phyloP scores from a whole-genome alignment of 2,329 filamentous ascomycete species.

The Dendryphion nanum region DNA sequence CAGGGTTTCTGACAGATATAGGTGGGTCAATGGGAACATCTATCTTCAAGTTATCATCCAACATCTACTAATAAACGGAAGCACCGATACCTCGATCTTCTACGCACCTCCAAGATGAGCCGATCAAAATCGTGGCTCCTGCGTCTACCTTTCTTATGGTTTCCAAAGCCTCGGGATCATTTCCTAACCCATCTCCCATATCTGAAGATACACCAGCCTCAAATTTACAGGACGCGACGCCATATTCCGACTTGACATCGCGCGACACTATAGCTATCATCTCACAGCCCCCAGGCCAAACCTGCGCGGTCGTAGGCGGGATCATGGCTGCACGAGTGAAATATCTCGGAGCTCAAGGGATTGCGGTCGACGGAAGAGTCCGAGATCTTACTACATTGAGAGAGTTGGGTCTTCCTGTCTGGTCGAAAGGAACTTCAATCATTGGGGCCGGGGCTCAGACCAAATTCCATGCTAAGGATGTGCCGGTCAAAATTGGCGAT shows the following conservation, averaged over 20 bases:
- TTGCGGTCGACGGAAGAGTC: constrained; percentile 67
- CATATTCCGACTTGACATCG: constrained; percentile 67
- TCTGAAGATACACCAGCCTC: constrained; percentile 31
- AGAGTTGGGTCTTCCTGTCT: constrained; percentile 58
- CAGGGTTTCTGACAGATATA: constrained; percentile 66
- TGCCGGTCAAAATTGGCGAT: constrained; percentile 39
- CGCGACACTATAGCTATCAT: constrained; percentile 64
- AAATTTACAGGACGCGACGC: constrained; percentile 42
- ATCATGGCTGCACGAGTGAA: constrained; percentile 73
- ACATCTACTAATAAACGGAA: constrained; percentile 8
- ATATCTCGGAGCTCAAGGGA: constrained; percentile 57
- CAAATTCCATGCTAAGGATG: constrained; percentile 54
- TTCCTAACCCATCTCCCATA: constrained; percentile 28
- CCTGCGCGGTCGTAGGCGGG: constrained; percentile 71
- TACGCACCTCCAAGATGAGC: constrained; percentile 13
- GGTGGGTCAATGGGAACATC: constrained; percentile 38
- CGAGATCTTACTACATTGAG: constrained; percentile 64
- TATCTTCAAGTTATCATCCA: neutral
- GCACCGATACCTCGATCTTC: constrained; percentile 23
- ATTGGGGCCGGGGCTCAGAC: constrained; percentile 58
- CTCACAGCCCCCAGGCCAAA: constrained; percentile 63
- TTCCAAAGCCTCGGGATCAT: constrained; percentile 52
- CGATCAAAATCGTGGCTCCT: constrained; percentile 47
- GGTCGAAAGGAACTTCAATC: constrained; percentile 57
- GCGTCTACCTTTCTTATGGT: constrained; percentile 65